Evolutionary conservation across 2,329 filamentous ascomycete species (phyloP).

Genomic region (Lachnellula suecica): DNA sequence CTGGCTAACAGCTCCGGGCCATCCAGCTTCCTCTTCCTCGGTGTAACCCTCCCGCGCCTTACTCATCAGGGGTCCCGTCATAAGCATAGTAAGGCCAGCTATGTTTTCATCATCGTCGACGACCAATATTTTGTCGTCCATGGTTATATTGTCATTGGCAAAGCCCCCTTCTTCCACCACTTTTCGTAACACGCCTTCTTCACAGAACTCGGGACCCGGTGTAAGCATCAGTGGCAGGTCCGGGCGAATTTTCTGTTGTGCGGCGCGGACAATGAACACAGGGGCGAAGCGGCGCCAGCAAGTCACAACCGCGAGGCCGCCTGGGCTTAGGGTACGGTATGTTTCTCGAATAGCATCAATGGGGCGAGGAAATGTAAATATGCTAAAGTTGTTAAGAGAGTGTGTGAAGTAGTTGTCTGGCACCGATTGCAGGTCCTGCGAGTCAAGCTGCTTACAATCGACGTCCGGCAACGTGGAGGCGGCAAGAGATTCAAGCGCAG

Average conservation of each 20-base stretch:
- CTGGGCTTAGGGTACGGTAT: slow-evolving; percentile 30
- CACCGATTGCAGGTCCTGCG: slow-evolving; percentile 2
- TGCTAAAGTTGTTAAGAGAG: slow-evolving; percentile 33
- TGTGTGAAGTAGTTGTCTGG: slow-evolving; percentile 29
- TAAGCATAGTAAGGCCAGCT: slow-evolving; percentile 29
- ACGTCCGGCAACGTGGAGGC: slow-evolving; percentile 28
- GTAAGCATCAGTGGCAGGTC: slow-evolving; percentile 27
- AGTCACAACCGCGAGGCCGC: slow-evolving; percentile 28
- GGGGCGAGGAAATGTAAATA: slow-evolving; percentile 30
- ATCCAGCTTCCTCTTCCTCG: background rate
- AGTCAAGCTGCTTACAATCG: slow-evolving; percentile 21
- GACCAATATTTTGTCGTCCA: slow-evolving; percentile 5
- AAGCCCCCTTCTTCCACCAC: background rate
- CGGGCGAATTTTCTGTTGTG: slow-evolving; percentile 29
- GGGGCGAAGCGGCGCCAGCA: slow-evolving; percentile 28
- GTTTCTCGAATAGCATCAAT: slow-evolving; percentile 29
- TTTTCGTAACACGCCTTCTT: background rate
- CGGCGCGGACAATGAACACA: slow-evolving; percentile 27
- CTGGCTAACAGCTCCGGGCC: background rate
- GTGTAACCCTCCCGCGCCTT: slow-evolving; percentile 26
- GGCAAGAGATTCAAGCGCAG: slow-evolving; percentile 28
- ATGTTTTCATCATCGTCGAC: slow-evolving; percentile 28
- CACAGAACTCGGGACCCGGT: background rate
- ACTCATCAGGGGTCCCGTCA: slow-evolving; percentile 31
- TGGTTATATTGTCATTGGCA: background rate